Evolutionary conservation across 257 asterid genomes (phyloP), one percentile per base, ranked within the genome.

Genomic region (Salvia rosmarinus): DNA sequence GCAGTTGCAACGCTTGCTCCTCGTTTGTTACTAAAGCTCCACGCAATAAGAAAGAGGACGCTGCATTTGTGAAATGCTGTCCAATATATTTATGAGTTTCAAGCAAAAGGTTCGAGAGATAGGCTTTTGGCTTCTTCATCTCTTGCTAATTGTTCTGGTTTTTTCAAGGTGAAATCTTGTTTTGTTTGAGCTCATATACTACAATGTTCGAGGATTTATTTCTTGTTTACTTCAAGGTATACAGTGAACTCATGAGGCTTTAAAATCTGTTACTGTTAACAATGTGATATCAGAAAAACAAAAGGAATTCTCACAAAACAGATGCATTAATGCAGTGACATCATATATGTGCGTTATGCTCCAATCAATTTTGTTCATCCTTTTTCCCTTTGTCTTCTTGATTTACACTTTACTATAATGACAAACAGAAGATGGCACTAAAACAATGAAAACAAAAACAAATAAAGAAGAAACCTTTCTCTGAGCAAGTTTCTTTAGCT

Each of bases 401-500:
- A 54, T 54, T 55, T 23, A 32, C n/a, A 30, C 23, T 70, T 39
- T 21, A 4, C 49, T 3, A 54, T 52, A n/a, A 40, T 6, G 32
- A 60, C 37, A 47, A 42, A 42, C 17, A 50, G 12, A 51, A 72
- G 39, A 62, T n/a, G 64, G 8, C 30, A 11, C 0, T 3, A 42
- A 69, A 40, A 69, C 25, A 39, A 46, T 2, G 1, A 6, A 10
- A 32, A 6, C 6, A 30, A 59, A 25, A 19, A 55, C 13, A 7
- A 6, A 40, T 1, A 39, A 39, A 39, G 2, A 39, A 19, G 4
- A 12, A 9, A 87, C 97, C 96, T 77, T 89, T 59, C 88, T 91
- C 65, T 67, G 84, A 19, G 96, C 85, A 25, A 94, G 94, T 52
- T 91, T 94, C 60, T 85, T 92, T 79, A 94, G 55, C 68, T 86